Evolutionary conservation across 1,284 basidiomycete genomes (phyloP).

Genomic region (Baeospora myosura): DNA sequence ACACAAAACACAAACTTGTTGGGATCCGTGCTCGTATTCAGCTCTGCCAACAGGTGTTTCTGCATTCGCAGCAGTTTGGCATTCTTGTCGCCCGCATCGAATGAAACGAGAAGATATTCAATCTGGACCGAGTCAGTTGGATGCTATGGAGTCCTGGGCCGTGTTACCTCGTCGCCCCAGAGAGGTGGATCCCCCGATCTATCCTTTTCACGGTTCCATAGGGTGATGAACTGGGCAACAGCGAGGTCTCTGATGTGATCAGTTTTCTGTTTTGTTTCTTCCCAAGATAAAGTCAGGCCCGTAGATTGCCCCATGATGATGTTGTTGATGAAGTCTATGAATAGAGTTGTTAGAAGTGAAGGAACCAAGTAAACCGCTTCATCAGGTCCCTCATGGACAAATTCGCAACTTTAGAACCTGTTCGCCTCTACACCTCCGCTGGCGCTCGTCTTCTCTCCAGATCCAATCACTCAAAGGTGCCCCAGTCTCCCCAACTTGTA

Average conservation of each 20-base stretch:
- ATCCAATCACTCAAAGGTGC: constrained; percentile 19
- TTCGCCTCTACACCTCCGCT: constrained; percentile 50
- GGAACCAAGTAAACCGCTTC: too few species aligned
- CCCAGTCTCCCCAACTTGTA: constrained; percentile 39
- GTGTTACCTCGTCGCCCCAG: constrained; percentile 95
- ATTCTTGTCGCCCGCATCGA: constrained; percentile 74
- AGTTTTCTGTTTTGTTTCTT: constrained; percentile 81
- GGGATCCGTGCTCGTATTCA: constrained; percentile 62
- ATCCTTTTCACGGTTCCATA: constrained; percentile 89
- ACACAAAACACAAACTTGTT: constrained; percentile 44
- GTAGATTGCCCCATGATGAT: too few species aligned
- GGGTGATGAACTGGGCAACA: constrained; percentile 91
- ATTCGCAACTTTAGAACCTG: constrained; percentile 70
- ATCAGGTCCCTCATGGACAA: constrained; percentile 78
- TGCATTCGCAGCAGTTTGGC: constrained; percentile 89
- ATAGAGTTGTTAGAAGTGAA: too few species aligned
- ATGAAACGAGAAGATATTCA: constrained; percentile 92
- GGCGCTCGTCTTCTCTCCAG: constrained; percentile 21
- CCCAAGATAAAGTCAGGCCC: too few species aligned
- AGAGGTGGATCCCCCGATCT: constrained; percentile 87
- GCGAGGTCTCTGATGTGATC: constrained; percentile 91
- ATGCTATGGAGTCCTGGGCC: constrained; percentile 1
- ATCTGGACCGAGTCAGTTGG: constrained; percentile 45
- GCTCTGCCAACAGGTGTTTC: constrained; percentile 85
- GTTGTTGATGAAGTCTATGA: too few species aligned